A percentile compares a stretch with the other conserved stretches of the same genome.
Evolutionary conservation across 2,329 filamentous ascomycete genomes (phyloP).

Genomic region (Didymella sp.): DNA sequence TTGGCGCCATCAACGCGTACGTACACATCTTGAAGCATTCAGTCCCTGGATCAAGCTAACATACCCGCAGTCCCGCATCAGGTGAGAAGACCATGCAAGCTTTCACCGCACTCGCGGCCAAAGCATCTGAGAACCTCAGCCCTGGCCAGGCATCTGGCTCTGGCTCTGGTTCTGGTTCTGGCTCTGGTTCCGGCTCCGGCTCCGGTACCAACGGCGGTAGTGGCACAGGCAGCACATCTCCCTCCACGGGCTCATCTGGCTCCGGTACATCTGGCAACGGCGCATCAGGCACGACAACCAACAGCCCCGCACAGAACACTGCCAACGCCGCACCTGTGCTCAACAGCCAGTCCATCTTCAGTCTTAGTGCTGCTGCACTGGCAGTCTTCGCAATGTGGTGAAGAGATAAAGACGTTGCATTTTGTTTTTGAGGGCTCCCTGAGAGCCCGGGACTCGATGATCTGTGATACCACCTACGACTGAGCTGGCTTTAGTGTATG

Average conservation of each 20-base stretch:
- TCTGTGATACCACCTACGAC: constrained; percentile 36
- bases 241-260: constrained; percentile 21
- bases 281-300: constrained; percentile 18
- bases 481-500: constrained; percentile 30
- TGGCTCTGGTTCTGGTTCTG: constrained; percentile 33
- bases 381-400: constrained; percentile 40
- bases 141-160: constrained; percentile 46
- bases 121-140: constrained; percentile 51
- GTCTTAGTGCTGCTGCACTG: constrained; percentile 35
- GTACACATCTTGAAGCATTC: constrained; percentile 36
- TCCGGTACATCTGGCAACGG: constrained; percentile 17
- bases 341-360: constrained; percentile 33
- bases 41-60: constrained; percentile 25
- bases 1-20: constrained; percentile 78
- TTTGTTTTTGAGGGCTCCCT: neutral
- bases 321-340: constrained; percentile 36
- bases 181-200: constrained; percentile 26
- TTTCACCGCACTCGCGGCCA: constrained; percentile 48
- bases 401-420: neutral
- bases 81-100: constrained; percentile 47
- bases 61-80: constrained; percentile 31
- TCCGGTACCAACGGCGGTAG: constrained; percentile 17
- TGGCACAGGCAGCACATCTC: constrained; percentile 16
- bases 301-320: constrained; percentile 34
- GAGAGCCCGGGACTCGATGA: neutral